Base-by-base conservation (phyloP, 306 rosid genomes). In the Benincasa hispida region DNA sequence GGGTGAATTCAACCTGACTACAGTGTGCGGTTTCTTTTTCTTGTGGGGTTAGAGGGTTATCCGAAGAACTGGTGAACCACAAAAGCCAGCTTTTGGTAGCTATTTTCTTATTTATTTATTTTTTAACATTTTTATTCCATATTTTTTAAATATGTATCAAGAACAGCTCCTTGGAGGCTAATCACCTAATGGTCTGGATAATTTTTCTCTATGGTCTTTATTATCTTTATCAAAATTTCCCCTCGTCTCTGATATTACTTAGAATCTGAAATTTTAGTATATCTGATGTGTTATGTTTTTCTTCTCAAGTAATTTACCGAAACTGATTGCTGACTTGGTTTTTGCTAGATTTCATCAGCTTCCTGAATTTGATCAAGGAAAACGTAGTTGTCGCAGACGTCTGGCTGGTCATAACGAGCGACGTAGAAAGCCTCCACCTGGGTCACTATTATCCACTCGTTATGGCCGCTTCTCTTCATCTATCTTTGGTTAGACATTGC, bases 371-470 rank as follows among this genome's bases (percentile, higher is more conserved):
- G 98, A 93, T 84, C 93, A 86, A 87, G 96, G 96, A 50, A 93
- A 91, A 80, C 89, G 98, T 70, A 93, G 98, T 76, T 93, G 98
- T 77, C 93, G 98, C 54, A 82, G 97, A 82, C 96, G 98, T 47
- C 80, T 93, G 54, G 97, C 98, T 47, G 98, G 97, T 74, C 98
- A 93, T 78, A 93, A 93, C 5, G 98, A 93, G 72, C 94, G 98
- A 35, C 82, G 98, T 78, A 93, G 97, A 82, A 93, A 93, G 88
- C 97, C 97, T 18, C 90, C 90, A 53, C 87, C 96, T 2, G 92
- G 88, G 76, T 86, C 97, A 42, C 75, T 91, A 53, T 48, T 91
- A 76, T 84, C 94, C 77, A 42, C 90, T 3, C 92, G 88, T 30
- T 88, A 83, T 79, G 87, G 90, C 54, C 78, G 84, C 50, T 79